A percentile compares a stretch with the other conserved stretches of the same genome.
Conservation (phyloP, 306 rosid genomes). For the Cyclanthera cordifolia region DNA sequence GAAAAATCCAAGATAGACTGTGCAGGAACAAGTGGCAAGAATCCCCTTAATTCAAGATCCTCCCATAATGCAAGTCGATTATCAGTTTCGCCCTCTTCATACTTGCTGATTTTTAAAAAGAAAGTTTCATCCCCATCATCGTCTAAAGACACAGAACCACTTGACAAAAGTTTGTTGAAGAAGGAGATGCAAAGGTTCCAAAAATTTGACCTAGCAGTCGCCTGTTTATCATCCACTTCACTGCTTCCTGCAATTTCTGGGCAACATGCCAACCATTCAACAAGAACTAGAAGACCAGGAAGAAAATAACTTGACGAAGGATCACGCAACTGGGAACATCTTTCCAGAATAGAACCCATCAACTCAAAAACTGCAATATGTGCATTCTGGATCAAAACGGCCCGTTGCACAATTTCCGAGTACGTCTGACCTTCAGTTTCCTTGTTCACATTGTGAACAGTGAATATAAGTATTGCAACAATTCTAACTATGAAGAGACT, state of each 20-base stretch:
- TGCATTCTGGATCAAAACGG: slow-evolving; percentile 77
- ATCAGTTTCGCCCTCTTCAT: slow-evolving; percentile 87
- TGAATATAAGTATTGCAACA: slow-evolving; percentile 58
- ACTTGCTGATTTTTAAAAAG: slow-evolving; percentile 69
- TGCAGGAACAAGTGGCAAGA: slow-evolving; percentile 80
- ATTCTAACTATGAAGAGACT: slow-evolving; percentile 62
- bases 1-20: slow-evolving; percentile 84
- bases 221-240: slow-evolving; percentile 57
- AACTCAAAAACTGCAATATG: slow-evolving; percentile 65
- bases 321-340: slow-evolving; percentile 52
- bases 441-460: slow-evolving; percentile 60
- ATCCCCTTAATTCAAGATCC: slow-evolving; percentile 89
- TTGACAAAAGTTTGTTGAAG: slow-evolving; percentile 55
- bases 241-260: slow-evolving; percentile 54
- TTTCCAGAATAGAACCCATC: slow-evolving; percentile 66
- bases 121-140: slow-evolving; percentile 64
- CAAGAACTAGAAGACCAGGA: slow-evolving; percentile 74
- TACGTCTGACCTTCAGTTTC: slow-evolving; percentile 87
- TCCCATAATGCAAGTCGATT: slow-evolving; percentile 85
- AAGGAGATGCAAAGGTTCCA: slow-evolving; percentile 62
- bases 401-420: slow-evolving; percentile 82
- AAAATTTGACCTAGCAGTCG: slow-evolving; percentile 56
- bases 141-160: slow-evolving; percentile 35
- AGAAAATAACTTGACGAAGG: slow-evolving; percentile 63
- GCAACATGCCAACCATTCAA: slow-evolving; percentile 90